A percentile compares a stretch with the other conserved stretches of the same genome.
phyloP scores from a whole-genome alignment of 2,329 filamentous ascomycete species.

The Xylariaceae sp. region DNA sequence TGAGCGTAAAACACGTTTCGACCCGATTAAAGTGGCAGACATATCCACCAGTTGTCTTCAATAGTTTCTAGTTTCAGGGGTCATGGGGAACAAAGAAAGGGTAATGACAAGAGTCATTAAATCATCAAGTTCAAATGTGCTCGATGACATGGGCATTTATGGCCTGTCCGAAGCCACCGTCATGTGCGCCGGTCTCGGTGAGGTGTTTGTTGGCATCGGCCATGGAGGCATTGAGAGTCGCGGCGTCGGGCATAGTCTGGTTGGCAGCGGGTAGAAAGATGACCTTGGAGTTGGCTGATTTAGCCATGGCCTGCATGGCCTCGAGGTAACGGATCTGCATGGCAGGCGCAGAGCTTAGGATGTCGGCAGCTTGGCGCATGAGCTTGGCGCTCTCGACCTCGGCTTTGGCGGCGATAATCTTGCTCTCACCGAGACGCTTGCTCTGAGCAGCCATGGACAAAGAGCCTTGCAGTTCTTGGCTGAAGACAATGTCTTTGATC shows the following conservation, averaged over 20 bases:
- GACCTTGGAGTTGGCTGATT: constrained; percentile 81
- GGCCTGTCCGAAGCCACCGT: constrained; percentile 66
- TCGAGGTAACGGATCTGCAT: constrained; percentile 99
- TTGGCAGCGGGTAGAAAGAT: constrained; percentile 69
- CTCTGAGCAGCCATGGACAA: constrained; percentile 97
- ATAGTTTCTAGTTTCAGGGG: background rate
- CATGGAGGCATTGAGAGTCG: constrained; percentile 39
- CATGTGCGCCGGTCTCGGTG: constrained; percentile 50
- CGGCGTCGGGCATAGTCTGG: constrained; percentile 49
- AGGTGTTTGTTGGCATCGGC: constrained; percentile 34
- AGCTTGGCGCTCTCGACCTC: constrained; percentile 96
- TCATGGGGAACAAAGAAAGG: background rate
- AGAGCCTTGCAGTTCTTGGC: constrained; percentile 87
- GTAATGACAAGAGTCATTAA: background rate
- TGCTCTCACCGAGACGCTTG: constrained; percentile 97
- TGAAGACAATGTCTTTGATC: constrained; percentile 99
- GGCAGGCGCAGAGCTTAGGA: constrained; percentile 81
- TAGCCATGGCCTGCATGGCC: constrained; percentile 98
- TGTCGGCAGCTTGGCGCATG: constrained; percentile 90
- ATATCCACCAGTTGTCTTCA: background rate
- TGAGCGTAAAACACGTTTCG: background rate
- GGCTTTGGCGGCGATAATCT: constrained; percentile 94
- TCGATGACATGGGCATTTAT: constrained; percentile 79
- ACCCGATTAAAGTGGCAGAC: background rate
- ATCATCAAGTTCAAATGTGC: constrained; percentile 56